A percentile compares a stretch with the other conserved stretches of the same genome.
Conservation (phyloP, 75 land plant species). For the Pinus albicaulis region DNA sequence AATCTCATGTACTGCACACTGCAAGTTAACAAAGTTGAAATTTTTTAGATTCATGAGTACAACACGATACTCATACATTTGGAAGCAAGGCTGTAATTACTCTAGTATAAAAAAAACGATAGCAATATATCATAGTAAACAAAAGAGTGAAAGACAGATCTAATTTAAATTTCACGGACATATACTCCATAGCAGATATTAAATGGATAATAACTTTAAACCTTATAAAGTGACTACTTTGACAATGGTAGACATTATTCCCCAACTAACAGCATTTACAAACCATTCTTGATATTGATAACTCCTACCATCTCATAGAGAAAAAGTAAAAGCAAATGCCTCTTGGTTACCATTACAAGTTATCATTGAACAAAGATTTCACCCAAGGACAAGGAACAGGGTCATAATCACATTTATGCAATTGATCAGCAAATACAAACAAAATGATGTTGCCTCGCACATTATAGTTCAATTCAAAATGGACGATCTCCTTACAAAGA, state of each 20-base stretch:
- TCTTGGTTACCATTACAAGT: background rate
- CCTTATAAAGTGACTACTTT: background rate
- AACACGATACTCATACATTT: background rate
- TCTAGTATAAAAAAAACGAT: background rate
- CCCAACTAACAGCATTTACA: background rate
- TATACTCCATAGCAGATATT: background rate
- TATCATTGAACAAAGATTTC: too few relatives aligned
- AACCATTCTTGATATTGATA: background rate
- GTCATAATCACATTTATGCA: too few relatives aligned
- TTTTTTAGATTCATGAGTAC: background rate
- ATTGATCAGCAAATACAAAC: too few relatives aligned
- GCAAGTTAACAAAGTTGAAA: slow-evolving; percentile 11
- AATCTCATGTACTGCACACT: slow-evolving; percentile 72
- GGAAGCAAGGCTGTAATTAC: background rate
- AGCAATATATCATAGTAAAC: background rate
- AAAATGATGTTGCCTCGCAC: too few relatives aligned
- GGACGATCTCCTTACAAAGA: too few relatives aligned
- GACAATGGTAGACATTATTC: too few relatives aligned
- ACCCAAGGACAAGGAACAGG: too few relatives aligned
- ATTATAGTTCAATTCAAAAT: too few relatives aligned
- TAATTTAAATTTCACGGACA: background rate
- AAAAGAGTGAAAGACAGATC: background rate
- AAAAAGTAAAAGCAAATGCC: background rate
- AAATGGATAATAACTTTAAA: background rate
- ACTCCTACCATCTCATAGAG: background rate